Percentiles rank a stretch among this genome's conserved stretches.
Conservation (phyloP, 768 basidiomycete genomes). For the Cyclocybe cylindracea region DNA sequence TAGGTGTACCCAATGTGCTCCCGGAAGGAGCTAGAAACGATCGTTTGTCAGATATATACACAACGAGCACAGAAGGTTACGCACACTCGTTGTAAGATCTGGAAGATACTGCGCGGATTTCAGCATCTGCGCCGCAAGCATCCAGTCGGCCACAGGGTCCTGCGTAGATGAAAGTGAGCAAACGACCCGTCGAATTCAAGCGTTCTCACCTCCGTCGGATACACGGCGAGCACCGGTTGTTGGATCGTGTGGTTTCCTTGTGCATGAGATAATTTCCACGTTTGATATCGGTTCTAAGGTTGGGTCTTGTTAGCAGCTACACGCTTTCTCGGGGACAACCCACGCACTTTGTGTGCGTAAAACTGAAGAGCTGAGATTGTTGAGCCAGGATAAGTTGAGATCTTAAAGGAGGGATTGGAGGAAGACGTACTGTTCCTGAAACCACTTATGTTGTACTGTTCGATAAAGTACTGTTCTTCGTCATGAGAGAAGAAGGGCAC, state of each 20-base stretch:
- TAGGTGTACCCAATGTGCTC: constrained; percentile 70
- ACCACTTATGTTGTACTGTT: constrained; percentile 57
- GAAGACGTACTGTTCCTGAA: constrained; percentile 58
- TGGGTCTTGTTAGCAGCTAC: neutral
- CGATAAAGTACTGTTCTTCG: constrained; percentile 73
- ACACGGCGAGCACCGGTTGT: constrained; percentile 44
- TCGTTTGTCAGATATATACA: neutral
- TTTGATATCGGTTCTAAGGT: constrained; percentile 39
- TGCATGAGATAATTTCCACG: constrained; percentile 38
- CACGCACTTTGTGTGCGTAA: constrained; percentile 54
- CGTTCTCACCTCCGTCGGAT: constrained; percentile 35
- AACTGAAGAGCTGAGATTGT: constrained; percentile 57
- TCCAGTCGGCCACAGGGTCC: constrained; percentile 54
- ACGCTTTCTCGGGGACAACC: neutral
- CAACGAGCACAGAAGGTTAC: neutral
- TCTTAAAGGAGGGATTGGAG: neutral
- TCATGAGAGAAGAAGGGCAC: constrained; percentile 59
- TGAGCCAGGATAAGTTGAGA: neutral
- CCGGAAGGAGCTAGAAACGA: constrained; percentile 43
- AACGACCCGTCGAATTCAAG: neutral
- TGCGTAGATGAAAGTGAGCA: constrained; percentile 13
- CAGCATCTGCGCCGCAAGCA: constrained; percentile 27
- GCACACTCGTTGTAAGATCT: constrained; percentile 39
- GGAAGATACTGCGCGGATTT: constrained; percentile 39
- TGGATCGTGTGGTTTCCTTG: constrained; percentile 49